These are phyloP conservation scores for Dictyostelium discoideum DNA, from an alignment of 78 protist genomes.

Conservation along the genomic window dicty_2.7 NC_007089.4:3945501-3946000, in stretches of 20 bases:
- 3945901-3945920: neutral
- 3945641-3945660: neutral
- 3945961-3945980: neutral
- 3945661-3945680: conserved; percentile 27
- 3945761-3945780: neutral
- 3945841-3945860: neutral
- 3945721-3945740: conserved; percentile 5
- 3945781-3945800: neutral
- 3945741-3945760: conserved; percentile 12
- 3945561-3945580: conserved; percentile 9
- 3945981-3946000: neutral
- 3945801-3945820: neutral
- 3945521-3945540: neutral
- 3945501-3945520: neutral
- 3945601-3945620: neutral
- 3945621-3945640: neutral
- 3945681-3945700: conserved; percentile 50
- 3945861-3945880: conserved; percentile 14
- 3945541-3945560: conserved; percentile 9
- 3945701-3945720: conserved; percentile 29
- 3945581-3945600: conserved; percentile 14
- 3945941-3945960: too few relatives aligned
- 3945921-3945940: neutral
- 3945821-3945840: neutral
- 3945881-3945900: neutral